Percentiles rank a stretch among this genome's conserved stretches.
Conservation (phyloP, 306 rosid species). For the Lotus japonicus region DNA sequence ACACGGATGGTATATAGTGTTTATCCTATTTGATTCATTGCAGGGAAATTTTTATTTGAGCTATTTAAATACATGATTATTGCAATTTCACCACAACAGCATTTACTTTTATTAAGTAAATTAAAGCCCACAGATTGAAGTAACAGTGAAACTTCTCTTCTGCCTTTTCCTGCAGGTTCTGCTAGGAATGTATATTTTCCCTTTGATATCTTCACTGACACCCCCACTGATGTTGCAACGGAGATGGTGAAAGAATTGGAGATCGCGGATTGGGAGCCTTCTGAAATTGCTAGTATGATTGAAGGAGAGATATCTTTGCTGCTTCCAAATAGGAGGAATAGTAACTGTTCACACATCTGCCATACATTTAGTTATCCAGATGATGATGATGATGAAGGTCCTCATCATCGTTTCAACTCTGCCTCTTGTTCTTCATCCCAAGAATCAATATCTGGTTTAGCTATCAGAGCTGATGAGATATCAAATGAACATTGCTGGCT, state of each 20-base stretch:
- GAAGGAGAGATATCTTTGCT: constrained; percentile 66
- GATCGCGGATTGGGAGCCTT: constrained; percentile 74
- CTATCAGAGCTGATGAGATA: constrained; percentile 27
- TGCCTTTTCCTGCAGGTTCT: constrained; percentile 44
- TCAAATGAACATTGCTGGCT: constrained; percentile 40
- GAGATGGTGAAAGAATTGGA: constrained; percentile 96
- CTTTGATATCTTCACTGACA: constrained; percentile 63
- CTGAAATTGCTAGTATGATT: constrained; percentile 77
- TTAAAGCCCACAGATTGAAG: background rate
- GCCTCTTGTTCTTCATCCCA: constrained; percentile 58
- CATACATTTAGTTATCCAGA: constrained; percentile 44
- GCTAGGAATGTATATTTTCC: constrained; percentile 75
- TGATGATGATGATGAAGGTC: constrained; percentile 28
- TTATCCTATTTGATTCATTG: background rate
- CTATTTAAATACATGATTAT: background rate
- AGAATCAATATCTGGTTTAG: constrained; percentile 36
- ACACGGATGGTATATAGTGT: constrained; percentile 50
- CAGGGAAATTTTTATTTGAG: background rate
- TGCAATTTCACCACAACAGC: background rate
- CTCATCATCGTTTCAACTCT: constrained; percentile 37
- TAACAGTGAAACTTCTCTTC: constrained; percentile 2
- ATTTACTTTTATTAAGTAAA: background rate
- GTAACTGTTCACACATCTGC: constrained; percentile 25
- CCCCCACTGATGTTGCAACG: constrained; percentile 69
- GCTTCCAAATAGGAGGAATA: constrained; percentile 48